Conservation (phyloP, 257 asterid genomes). For the Asclepias syriaca region DNA sequence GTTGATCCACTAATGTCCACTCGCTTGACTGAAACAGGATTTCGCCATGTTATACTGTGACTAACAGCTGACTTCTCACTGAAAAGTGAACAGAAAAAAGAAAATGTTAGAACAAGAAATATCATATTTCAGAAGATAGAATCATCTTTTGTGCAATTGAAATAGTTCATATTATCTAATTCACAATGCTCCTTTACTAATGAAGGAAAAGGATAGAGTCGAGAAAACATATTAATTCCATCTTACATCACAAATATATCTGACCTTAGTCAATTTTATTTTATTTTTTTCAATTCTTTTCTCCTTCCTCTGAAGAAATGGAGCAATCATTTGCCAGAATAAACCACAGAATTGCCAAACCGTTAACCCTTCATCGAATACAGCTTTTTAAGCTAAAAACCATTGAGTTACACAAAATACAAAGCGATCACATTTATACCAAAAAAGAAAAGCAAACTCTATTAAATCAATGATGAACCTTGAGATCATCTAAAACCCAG, state of each 20-base stretch:
- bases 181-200: not conserved
- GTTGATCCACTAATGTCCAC: slow-evolving; percentile 69
- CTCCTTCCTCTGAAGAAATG: not conserved
- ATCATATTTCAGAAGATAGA: not conserved
- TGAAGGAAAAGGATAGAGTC: not conserved
- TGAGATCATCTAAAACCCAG: not conserved
- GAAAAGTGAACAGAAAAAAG: slow-evolving; percentile 10
- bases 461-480: not conserved
- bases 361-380: not conserved
- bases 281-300: not conserved
- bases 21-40: slow-evolving; percentile 53
- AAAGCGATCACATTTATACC: not conserved
- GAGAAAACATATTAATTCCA: not conserved
- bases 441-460: not conserved
- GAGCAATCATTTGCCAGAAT: not conserved
- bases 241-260: not conserved
- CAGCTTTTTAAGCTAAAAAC: not conserved
- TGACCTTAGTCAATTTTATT: not conserved
- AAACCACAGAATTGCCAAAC: not conserved
- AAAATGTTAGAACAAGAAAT: not conserved
- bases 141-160: not conserved
- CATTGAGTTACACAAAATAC: not conserved
- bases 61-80: slow-evolving; percentile 95
- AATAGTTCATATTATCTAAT: not conserved
- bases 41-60: slow-evolving; percentile 67